These are phyloP conservation scores for Colletotrichum melonis DNA, from an alignment of 2,329 filamentous ascomycete species.

Conservation along the genomic window DNA sequence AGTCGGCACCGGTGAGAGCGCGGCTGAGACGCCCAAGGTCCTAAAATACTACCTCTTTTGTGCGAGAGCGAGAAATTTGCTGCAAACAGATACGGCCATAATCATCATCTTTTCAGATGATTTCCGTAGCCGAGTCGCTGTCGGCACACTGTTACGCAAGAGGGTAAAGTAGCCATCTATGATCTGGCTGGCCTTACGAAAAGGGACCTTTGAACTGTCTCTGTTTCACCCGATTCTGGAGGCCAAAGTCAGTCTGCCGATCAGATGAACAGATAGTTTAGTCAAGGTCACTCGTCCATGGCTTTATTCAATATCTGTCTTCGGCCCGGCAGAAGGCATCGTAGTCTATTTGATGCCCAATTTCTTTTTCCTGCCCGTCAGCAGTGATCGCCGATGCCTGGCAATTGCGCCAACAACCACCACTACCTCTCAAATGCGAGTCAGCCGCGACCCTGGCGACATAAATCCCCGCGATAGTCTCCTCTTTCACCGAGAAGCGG, in stretches of 20 bases:
- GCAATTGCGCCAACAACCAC: not conserved
- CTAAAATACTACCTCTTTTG: not conserved
- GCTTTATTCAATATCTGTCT: not conserved
- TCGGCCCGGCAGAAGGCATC: not conserved
- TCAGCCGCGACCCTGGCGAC: constrained; percentile 7
- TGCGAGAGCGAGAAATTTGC: not conserved
- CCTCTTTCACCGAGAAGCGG: not conserved
- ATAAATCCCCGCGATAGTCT: constrained; percentile 2
- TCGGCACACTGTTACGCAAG: not conserved
- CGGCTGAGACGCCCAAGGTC: not conserved
- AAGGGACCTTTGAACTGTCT: not conserved
- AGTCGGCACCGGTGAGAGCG: not conserved
- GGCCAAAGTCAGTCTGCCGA: not conserved
- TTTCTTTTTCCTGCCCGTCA: constrained; percentile 7
- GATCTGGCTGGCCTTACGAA: not conserved
- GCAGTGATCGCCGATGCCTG: constrained; percentile 11
- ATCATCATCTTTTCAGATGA: not conserved
- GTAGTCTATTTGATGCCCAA: not conserved
- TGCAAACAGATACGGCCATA: too few species aligned
- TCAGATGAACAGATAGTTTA: constrained; percentile 11
- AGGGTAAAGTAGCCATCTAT: not conserved
- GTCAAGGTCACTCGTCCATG: not conserved
- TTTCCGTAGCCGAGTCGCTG: not conserved
- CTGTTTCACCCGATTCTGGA: constrained; percentile 15
- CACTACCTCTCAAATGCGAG: not conserved